These are phyloP conservation scores for Candida sanyiensis DNA, from an alignment of 805 yeast species.

Conservation along the genomic window DNA sequence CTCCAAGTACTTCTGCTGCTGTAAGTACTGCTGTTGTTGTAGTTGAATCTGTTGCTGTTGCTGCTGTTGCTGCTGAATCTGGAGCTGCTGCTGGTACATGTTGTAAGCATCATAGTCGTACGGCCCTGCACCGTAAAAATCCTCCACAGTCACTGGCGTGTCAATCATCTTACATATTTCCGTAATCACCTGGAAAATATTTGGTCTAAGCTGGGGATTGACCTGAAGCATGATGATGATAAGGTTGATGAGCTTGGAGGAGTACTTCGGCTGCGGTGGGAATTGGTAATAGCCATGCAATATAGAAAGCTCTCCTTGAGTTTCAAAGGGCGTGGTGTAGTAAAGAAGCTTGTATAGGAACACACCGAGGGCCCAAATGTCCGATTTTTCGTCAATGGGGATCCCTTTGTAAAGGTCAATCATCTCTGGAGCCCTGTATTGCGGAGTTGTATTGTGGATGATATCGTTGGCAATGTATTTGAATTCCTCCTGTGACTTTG, in stretches of 20 bases:
- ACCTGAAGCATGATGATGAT: slow-evolving; percentile 77
- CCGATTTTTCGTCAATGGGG: slow-evolving; percentile 77
- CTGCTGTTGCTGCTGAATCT: slow-evolving; percentile 37
- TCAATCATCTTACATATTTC: slow-evolving; percentile 60
- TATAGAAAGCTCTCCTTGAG: slow-evolving; percentile 55
- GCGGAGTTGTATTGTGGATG: slow-evolving; percentile 89
- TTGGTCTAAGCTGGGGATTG: slow-evolving; percentile 78
- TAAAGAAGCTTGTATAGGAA: slow-evolving; percentile 73
- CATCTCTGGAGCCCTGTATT: slow-evolving; percentile 86
- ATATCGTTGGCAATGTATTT: slow-evolving; percentile 78
- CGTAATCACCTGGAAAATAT: slow-evolving; percentile 69
- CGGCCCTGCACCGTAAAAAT: slow-evolving; percentile 41
- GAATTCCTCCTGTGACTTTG: slow-evolving; percentile 67
- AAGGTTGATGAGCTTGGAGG: slow-evolving; percentile 67
- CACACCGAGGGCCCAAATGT: slow-evolving; percentile 81
- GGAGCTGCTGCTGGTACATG: slow-evolving; percentile 38
- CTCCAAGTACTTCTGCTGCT: slow-evolving; percentile 18
- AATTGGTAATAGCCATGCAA: slow-evolving; percentile 78
- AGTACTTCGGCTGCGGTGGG: slow-evolving; percentile 62
- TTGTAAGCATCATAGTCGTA: slow-evolving; percentile 53
- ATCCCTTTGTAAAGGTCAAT: slow-evolving; percentile 60
- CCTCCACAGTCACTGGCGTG: slow-evolving; percentile 41
- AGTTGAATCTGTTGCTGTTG: slow-evolving; percentile 23
- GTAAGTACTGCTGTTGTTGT: slow-evolving; percentile 13
- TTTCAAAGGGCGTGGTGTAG: slow-evolving; percentile 79